Base-by-base conservation (phyloP, 2,329 filamentous ascomycete species). In the Penicillium olsonii region DNA sequence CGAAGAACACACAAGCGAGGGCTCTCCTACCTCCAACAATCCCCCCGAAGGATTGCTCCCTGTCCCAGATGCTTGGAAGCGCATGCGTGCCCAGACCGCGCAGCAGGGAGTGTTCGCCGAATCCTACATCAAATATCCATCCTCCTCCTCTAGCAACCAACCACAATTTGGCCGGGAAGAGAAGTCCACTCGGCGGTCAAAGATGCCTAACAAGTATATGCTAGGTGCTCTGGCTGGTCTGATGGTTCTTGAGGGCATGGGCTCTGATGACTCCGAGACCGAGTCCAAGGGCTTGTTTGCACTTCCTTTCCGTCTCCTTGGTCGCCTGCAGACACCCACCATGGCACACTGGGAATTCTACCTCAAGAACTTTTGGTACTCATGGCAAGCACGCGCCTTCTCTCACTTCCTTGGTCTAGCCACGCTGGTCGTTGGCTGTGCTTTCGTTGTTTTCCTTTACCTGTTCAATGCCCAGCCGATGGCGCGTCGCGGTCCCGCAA, bases 201-300 rank as follows among this genome's bases (percentile, higher is more conserved):
- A 79, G 57, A 72, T 84, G 53, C 70, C 75, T 61, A 82, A 80
- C 63, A 95, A 95, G 73, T 79, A 96, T 57, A 94, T 96, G 89
- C 85, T 96, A 5, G 92, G 92, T 35, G 92, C 92, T 15, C 81
- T 97, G 51, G 92, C 92, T 19, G 91, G 90, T 12, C 77, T 97
- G 15, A 96, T 97, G 92, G 81, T 96, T 27, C 74, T 96, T 59
- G 91, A 96, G 72, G 90, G 90, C 1, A 78, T 92, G 47, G 79
- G 80, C 82, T 87, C 66, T 75, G 85, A 59, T 82, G 90, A 70
- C 71, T 83, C 64, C 0, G 84, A 88, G 42, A 78, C 78, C 1
- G 78, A 84, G 5, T 77, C 83, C 42, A 86, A 86, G 38, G 87
- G 87, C 2, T 77, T 92, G 12, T 81, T 84, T 53, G 82, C 84